Percentiles rank a stretch among this genome's conserved stretches.
These are phyloP conservation scores for Hypoxylon sp. DNA, from an alignment of 2,329 filamentous ascomycete species.

Conservation along the genomic window DNA sequence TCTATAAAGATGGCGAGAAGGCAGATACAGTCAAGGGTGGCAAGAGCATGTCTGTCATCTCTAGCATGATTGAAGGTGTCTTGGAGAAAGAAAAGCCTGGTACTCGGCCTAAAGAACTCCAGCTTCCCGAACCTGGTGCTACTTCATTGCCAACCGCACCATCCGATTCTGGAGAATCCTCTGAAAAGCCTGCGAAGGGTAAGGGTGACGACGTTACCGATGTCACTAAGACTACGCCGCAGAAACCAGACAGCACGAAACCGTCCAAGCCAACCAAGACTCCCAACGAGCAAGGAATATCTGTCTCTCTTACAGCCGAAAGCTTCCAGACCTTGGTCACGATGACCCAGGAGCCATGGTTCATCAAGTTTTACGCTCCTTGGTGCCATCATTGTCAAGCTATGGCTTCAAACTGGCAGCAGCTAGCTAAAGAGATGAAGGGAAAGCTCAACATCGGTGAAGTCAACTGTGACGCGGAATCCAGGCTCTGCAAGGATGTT, in stretches of 20 bases:
- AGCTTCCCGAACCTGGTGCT: slow-evolving; percentile 80
- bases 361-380: slow-evolving; percentile 98
- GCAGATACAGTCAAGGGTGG: slow-evolving; percentile 75
- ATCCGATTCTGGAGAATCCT: slow-evolving; percentile 41
- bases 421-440: slow-evolving; percentile 92
- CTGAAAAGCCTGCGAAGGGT: slow-evolving; percentile 46
- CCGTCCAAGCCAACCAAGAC: slow-evolving; percentile 68
- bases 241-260: slow-evolving; percentile 53
- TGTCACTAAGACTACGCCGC: slow-evolving; percentile 40
- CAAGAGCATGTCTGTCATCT: slow-evolving; percentile 77
- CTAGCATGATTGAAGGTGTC: slow-evolving; percentile 79
- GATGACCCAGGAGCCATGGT: slow-evolving; percentile 92
- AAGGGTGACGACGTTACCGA: slow-evolving; percentile 52
- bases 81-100: slow-evolving; percentile 86
- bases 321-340: slow-evolving; percentile 90
- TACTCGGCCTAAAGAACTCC: slow-evolving; percentile 77
- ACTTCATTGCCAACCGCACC: slow-evolving; percentile 59
- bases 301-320: slow-evolving; percentile 83
- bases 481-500: slow-evolving; percentile 92
- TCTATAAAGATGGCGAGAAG: slow-evolving; percentile 84
- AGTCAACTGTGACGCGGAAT: slow-evolving; percentile 92
- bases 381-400: slow-evolving; percentile 98
- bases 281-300: slow-evolving; percentile 83
- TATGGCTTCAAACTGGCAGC: slow-evolving; percentile 89
- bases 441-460: slow-evolving; percentile 92